Evolutionary conservation across 257 asterid genomes (phyloP).

Genomic region (Petunia axillaris): DNA sequence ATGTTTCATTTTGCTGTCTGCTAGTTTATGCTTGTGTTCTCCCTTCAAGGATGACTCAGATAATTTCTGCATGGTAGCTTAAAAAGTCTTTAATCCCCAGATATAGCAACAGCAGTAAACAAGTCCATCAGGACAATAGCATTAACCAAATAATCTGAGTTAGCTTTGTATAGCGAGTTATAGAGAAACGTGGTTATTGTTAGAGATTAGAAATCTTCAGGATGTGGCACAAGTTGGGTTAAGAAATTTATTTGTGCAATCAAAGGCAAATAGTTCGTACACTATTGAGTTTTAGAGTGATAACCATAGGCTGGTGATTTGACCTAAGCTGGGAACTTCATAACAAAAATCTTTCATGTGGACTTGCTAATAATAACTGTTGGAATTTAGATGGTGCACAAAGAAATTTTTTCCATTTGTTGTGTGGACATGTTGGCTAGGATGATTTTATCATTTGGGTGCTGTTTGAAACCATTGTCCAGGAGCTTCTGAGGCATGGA

Average conservation of each 20-base stretch:
- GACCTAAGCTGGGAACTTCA: constrained; percentile 7
- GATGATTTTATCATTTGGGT: background rate
- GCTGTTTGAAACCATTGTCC: constrained; percentile 13
- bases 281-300: background rate
- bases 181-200: constrained; percentile 15
- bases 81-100: background rate
- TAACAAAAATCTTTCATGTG: background rate
- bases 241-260: background rate
- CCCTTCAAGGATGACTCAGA: background rate
- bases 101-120: background rate
- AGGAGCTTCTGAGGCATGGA: constrained; percentile 28
- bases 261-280: background rate
- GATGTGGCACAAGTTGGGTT: constrained; percentile 7
- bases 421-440: background rate
- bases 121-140: background rate
- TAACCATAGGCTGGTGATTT: constrained; percentile 6
- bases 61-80: constrained; percentile 17
- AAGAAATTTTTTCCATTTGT: background rate
- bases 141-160: background rate
- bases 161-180: background rate
- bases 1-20: constrained; percentile 4
- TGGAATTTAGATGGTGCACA: background rate
- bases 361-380: background rate
- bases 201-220: constrained; percentile 16
- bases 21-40: background rate